Base-by-base conservation (phyloP, 495 filamentous ascomycete genomes). In the Staphylotrichum longicolle region DNA sequence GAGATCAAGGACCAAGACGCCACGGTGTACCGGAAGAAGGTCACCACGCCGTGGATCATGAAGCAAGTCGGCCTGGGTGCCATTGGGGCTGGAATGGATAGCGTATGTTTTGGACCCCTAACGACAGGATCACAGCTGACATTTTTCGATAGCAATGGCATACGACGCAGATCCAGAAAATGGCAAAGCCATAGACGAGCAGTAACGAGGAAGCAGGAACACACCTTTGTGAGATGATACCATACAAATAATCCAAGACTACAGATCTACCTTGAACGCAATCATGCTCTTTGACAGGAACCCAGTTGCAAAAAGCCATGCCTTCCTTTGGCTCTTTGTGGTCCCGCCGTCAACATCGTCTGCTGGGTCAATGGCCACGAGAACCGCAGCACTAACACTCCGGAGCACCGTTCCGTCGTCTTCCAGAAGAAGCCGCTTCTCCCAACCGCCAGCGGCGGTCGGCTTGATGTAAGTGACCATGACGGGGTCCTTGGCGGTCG, bases 261-360 rank as follows among this genome's bases (percentile, higher is more conserved):
- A 75, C 5, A 87, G 68, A 60, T 84, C 77, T 46, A 87, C 78
- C 70, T 79, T 79, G 27, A 79, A 75, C 32, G 82, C 82, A 55
- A 86, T 60, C 61, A 85, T 74, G 58, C 64, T 70, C n/a, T 78
- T 70, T n/a, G 82, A 79, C 20, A 82, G 39, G 48, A 85, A 82
- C 2, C 85, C 83, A 33, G 82, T 83, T 12, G 82, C 78, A 72
- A 84, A 86, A 14, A 87, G 67, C 83, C 81, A 82, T 7, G 78
- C 84, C 54, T 77, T 70, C 46, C 83, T 77, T 45, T 66, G 62
- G 0, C 54, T 63, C 11, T 30, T 39, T 8, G n/a, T 44, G 30
- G 4, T n/a, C 5, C 74, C 75, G 32, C 61, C 68, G 30, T 74
- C 72, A 1, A 62, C 57, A 7, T 65, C 60, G 39, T 39, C 14